Evolutionary conservation across 2,329 filamentous ascomycete genomes (phyloP).

Genomic region (Pseudocercospora crystallina): DNA sequence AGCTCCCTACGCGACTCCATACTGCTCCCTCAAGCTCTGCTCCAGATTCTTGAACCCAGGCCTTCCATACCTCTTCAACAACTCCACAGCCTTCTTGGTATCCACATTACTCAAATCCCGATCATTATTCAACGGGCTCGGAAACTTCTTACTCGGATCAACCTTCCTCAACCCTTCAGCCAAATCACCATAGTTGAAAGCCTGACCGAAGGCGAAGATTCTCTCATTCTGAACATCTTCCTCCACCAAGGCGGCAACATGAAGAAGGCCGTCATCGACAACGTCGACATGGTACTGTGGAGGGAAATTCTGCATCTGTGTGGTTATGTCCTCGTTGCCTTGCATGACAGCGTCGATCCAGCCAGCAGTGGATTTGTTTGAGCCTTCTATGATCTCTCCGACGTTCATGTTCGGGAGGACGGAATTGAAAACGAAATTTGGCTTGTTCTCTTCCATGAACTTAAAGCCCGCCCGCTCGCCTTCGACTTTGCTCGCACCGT

Average conservation of each 20-base stretch:
- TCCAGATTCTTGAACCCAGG: slow-evolving; percentile 1
- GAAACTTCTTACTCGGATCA: not conserved
- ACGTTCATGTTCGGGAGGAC: slow-evolving; percentile 1
- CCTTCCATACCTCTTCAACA: slow-evolving; percentile 1
- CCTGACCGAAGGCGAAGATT: slow-evolving; percentile 1
- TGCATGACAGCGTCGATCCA: not conserved
- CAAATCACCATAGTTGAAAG: not conserved
- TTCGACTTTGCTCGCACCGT: not conserved
- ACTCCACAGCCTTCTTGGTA: not conserved
- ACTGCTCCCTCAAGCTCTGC: not conserved
- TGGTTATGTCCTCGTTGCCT: not conserved
- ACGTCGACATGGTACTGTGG: slow-evolving; percentile 5
- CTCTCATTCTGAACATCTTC: not conserved
- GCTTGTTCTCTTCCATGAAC: slow-evolving; percentile 1
- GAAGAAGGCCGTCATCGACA: not conserved
- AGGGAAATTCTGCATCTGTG: not conserved
- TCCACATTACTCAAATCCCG: slow-evolving; percentile 6
- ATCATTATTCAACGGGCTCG: not conserved
- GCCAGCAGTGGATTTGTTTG: not conserved
- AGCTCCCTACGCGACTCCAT: too few relatives aligned
- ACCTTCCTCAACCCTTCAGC: not conserved
- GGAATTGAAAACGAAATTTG: slow-evolving; percentile 1
- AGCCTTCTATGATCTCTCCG: not conserved
- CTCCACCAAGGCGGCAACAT: slow-evolving; percentile 5
- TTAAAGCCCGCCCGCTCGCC: not conserved